A percentile compares a stretch with the other conserved stretches of the same genome.
phyloP scores from a whole-genome alignment of 2,329 filamentous ascomycete genomes.

The Teratosphaeria zuluensis region DNA sequence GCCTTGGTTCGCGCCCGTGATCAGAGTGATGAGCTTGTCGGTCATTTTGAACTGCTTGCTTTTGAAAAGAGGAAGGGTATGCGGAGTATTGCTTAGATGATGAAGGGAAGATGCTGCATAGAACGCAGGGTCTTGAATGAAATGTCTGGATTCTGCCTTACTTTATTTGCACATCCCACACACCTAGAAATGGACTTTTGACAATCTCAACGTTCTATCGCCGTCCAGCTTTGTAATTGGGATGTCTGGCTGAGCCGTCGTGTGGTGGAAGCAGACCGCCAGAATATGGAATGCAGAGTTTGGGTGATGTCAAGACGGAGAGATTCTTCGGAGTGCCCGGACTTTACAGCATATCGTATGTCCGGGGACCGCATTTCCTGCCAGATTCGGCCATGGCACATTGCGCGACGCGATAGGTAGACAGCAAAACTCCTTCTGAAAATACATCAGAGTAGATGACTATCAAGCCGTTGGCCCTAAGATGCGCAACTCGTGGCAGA shows the following conservation, averaged over 20 bases:
- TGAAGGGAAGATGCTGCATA: background rate
- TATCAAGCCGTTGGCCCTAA: background rate
- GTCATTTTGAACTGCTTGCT: background rate
- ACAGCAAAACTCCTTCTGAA: no score
- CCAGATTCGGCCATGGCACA: background rate
- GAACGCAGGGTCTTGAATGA: background rate
- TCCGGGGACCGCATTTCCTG: background rate
- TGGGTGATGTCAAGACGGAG: no score
- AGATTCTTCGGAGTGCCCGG: no score
- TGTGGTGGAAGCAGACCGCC: no score
- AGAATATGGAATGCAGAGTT: no score
- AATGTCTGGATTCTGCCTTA: background rate
- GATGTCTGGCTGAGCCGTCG: background rate
- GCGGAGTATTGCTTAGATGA: no score
- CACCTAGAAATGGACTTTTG: no score
- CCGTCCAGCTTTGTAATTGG: background rate
- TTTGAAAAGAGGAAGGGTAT: no score
- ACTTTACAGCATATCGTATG: background rate
- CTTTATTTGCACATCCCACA: background rate
- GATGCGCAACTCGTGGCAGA: background rate
- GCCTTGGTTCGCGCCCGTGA: slow-evolving; percentile 36
- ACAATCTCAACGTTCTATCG: background rate
- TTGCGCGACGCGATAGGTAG: background rate
- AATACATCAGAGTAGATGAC: background rate
- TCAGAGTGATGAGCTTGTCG: slow-evolving; percentile 17